These are phyloP conservation scores for Melanomma pulvis-pyrius DNA, from an alignment of 495 filamentous ascomycete species.

Conservation along the genomic window DNA sequence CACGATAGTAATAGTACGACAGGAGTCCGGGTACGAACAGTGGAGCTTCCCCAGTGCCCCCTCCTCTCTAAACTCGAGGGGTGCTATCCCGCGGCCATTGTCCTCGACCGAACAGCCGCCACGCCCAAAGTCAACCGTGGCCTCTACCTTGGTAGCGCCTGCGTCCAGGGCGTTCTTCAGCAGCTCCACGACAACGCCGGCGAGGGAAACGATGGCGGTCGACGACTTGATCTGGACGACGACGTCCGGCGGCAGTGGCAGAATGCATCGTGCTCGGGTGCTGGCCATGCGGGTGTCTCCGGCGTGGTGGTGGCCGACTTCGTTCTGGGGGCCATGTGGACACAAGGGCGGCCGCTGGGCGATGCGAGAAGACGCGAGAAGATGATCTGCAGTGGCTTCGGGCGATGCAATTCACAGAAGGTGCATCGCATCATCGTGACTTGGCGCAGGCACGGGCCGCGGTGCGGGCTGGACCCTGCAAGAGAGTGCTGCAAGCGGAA, in stretches of 20 bases:
- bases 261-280: constrained; percentile 51
- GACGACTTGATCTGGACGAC: constrained; percentile 88
- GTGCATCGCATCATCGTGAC: neutral
- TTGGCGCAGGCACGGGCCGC: neutral
- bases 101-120: constrained; percentile 87
- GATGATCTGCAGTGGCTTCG: neutral
- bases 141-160: constrained; percentile 66
- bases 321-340: neutral
- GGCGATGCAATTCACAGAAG: neutral
- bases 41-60: constrained; percentile 77
- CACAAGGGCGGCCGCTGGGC: neutral
- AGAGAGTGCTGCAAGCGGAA: neutral
- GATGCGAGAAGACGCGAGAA: neutral
- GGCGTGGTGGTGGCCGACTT: neutral
- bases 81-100: constrained; percentile 78
- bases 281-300: neutral
- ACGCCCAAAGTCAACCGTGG: constrained; percentile 73
- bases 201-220: constrained; percentile 71
- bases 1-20: no score
- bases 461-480: neutral
- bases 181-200: constrained; percentile 73
- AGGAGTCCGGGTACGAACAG: constrained; percentile 20
- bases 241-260: constrained; percentile 72
- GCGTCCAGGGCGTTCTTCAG: constrained; percentile 88
- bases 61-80: constrained; percentile 66